Percentiles rank a stretch among this genome's conserved stretches.
phyloP scores from a whole-genome alignment of 1,284 basidiomycete species.

The Exobasidium rhododendri region DNA sequence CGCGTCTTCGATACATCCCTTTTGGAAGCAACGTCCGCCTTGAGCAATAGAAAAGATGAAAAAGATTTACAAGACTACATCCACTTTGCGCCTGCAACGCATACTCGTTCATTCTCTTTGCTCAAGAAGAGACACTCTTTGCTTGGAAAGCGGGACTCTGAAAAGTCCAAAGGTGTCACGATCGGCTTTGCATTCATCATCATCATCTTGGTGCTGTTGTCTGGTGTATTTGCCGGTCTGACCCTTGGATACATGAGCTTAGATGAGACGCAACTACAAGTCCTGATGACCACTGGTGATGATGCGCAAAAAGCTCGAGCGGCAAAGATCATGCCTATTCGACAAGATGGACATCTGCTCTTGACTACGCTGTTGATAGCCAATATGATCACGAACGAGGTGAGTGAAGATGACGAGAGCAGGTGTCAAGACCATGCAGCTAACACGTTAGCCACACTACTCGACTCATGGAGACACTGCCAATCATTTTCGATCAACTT shows the following conservation, averaged over 20 bases:
- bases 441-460: too few species aligned
- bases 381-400: slow-evolving; percentile 49
- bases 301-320: slow-evolving; percentile 76
- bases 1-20: not conserved
- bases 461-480: too few species aligned
- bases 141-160: too few species aligned
- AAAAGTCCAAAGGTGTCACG: not conserved
- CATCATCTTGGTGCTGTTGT: slow-evolving; percentile 62
- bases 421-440: too few species aligned
- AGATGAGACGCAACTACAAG: slow-evolving; percentile 85
- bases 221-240: slow-evolving; percentile 68
- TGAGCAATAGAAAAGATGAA: not conserved
- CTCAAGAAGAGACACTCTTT: too few species aligned
- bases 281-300: slow-evolving; percentile 77
- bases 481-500: slow-evolving; percentile 81
- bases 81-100: too few species aligned
- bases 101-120: too few species aligned
- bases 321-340: slow-evolving; percentile 78
- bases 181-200: slow-evolving; percentile 57
- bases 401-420: too few species aligned
- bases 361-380: slow-evolving; percentile 53
- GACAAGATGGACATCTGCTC: slow-evolving; percentile 59
- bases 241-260: slow-evolving; percentile 88
- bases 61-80: not conserved
- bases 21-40: not conserved